Percentiles rank a stretch among this genome's conserved stretches.
These are phyloP conservation scores for Fusarium robinianum DNA, from an alignment of 2,329 filamentous ascomycete species.

Conservation along the genomic window DNA sequence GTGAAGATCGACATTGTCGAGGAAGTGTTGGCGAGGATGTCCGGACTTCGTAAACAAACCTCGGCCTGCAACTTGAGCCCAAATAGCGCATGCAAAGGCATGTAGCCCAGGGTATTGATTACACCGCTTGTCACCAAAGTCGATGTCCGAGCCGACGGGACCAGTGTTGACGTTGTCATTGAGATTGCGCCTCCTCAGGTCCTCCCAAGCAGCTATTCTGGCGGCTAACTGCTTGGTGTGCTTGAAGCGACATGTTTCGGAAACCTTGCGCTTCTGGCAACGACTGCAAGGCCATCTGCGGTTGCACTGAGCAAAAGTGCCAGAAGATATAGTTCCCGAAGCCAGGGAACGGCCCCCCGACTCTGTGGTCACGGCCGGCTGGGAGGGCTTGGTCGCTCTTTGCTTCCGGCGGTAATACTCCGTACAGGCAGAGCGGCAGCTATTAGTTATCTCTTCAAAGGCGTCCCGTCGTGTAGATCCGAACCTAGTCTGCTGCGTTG, in stretches of 20 bases:
- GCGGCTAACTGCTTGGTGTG: constrained; percentile 26
- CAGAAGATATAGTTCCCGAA: constrained; percentile 9
- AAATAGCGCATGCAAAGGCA: constrained; percentile 40
- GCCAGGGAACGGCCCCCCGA: neutral
- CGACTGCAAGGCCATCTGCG: constrained; percentile 48
- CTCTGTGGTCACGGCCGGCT: neutral
- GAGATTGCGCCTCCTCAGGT: constrained; percentile 31
- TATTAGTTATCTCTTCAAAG: constrained; percentile 18
- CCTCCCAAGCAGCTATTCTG: constrained; percentile 30
- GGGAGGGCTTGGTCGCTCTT: constrained; percentile 35
- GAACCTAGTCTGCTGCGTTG: neutral
- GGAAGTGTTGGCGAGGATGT: constrained; percentile 46
- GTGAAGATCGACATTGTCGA: constrained; percentile 45
- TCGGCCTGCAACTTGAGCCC: constrained; percentile 33
- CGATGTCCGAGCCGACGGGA: constrained; percentile 27
- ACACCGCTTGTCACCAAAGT: constrained; percentile 35
- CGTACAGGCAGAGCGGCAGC: constrained; percentile 46
- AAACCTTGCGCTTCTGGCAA: constrained; percentile 47
- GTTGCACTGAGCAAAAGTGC: constrained; percentile 40
- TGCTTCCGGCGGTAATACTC: constrained; percentile 49
- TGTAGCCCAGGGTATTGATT: constrained; percentile 44
- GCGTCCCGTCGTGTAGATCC: constrained; percentile 20
- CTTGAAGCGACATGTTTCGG: constrained; percentile 43
- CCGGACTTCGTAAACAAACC: constrained; percentile 37
- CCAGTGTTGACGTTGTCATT: constrained; percentile 25